Percentiles rank a stretch among this genome's conserved stretches.
Conservation (phyloP, 2,329 filamentous ascomycete genomes). For the Fusarium torulosum region DNA sequence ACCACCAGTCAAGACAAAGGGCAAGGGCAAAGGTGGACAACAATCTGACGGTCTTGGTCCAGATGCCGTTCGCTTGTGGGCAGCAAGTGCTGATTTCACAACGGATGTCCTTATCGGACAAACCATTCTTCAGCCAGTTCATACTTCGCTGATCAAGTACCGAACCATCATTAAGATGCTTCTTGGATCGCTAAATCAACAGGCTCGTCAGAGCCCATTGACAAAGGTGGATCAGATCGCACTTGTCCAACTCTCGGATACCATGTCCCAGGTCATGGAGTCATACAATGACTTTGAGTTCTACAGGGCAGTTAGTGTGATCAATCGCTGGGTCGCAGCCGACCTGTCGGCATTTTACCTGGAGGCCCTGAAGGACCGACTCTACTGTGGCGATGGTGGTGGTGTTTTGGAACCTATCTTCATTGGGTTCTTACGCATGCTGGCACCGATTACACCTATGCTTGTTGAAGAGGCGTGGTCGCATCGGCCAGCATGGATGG, state of each 20-base stretch:
- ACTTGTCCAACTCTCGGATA: conserved; percentile 76
- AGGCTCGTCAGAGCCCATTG: conserved; percentile 63
- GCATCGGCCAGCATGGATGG: conserved; percentile 76
- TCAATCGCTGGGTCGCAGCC: conserved; percentile 85
- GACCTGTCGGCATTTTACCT: conserved; percentile 95
- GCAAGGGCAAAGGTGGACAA: conserved; percentile 56
- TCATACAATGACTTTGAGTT: conserved; percentile 83
- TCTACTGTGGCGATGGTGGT: conserved; percentile 84
- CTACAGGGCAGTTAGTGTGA: conserved; percentile 76
- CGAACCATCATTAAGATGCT: conserved; percentile 92
- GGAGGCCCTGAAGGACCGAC: conserved; percentile 88
- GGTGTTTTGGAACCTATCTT: conserved; percentile 77
- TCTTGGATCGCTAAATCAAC: conserved; percentile 77
- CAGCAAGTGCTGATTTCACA: conserved; percentile 91
- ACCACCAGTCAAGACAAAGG: conserved; percentile 73
- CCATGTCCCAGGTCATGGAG: conserved; percentile 72
- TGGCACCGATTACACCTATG: conserved; percentile 83
- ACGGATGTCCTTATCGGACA: conserved; percentile 86
- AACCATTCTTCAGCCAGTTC: conserved; percentile 80
- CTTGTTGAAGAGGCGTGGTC: conserved; percentile 92
- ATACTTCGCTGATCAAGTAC: conserved; percentile 85
- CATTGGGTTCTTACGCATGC: conserved; percentile 78
- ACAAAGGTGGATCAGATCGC: conserved; percentile 80
- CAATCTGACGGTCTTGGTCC: conserved; percentile 80
- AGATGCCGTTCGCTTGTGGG: conserved; percentile 91